These are phyloP conservation scores for Prunus armeniaca DNA, from an alignment of 306 rosid genomes.

Conservation along the genomic window DNA sequence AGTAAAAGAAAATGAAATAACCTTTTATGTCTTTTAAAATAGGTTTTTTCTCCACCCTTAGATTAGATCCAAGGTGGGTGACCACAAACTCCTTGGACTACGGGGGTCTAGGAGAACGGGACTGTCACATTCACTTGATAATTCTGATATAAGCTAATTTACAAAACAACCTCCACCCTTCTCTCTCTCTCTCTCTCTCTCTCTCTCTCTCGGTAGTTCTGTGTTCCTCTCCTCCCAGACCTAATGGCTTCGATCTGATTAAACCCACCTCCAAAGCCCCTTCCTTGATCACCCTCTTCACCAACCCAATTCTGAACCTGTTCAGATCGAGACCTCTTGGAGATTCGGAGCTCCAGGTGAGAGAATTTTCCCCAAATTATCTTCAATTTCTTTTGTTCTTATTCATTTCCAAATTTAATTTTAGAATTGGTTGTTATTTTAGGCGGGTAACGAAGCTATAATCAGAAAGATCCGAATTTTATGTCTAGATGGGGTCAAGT, in stretches of 20 bases:
- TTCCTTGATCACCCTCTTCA: neutral
- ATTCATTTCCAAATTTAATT: neutral
- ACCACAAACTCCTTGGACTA: too few relatives aligned
- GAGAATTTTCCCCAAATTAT: neutral
- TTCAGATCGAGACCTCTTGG: constrained; percentile 14
- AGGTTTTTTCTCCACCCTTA: too few relatives aligned
- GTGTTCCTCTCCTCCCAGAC: neutral
- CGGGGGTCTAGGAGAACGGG: too few relatives aligned
- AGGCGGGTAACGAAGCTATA: neutral
- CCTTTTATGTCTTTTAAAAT: too few relatives aligned
- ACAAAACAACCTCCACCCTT: constrained; percentile 5
- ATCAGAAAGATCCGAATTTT: neutral
- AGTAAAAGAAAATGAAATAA: too few relatives aligned
- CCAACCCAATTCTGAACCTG: neutral
- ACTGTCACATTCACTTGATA: neutral
- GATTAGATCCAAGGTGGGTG: too few relatives aligned
- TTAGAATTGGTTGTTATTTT: neutral
- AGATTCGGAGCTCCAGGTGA: constrained; percentile 27
- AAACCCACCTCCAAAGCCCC: neutral
- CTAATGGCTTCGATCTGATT: constrained; percentile 25
- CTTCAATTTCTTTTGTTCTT: neutral
- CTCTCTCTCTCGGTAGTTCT: neutral
- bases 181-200: constrained; percentile 4
- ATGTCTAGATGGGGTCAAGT: neutral
- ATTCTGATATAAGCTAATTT: neutral